Evolutionary conservation across 257 asterid genomes (phyloP), one percentile per base, ranked within the genome.

Genomic region (Solanum ossicruentum): DNA sequence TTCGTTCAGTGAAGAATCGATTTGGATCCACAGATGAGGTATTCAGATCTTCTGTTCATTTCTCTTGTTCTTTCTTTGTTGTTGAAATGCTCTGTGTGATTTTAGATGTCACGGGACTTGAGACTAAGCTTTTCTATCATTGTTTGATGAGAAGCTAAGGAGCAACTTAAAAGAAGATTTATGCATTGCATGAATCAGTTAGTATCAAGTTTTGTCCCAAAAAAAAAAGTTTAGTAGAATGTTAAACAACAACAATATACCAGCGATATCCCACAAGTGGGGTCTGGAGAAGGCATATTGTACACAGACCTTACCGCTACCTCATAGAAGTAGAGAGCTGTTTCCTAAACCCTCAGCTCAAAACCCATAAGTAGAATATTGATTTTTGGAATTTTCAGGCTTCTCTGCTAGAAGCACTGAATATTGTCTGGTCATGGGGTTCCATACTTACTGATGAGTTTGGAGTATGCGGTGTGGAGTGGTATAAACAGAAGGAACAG

Each of bases 11-110:
- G 88, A 95, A 95, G 91, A 96, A 96, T 87, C 93, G 98, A 36
- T 96, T 92, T 92, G 99, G 99, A 87, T 93, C 98, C 90, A 92
- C 99, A 10, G 98, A 96, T 90, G 99, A 95, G 98, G 99, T 93
- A 92, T 82, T 45, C 83, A 65, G 71, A 85, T 81, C 86, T 84
- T 80, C 26, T 70, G 28, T 23, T 16, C 51, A 57, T 49, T 56
- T 65, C 49, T 73, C 58, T 21, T 71, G 23, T 57, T 56, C 51
- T 65, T 66, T 73, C 58, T 21, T 28, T 28, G 2, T 28, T 28
- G 32, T 28, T 28, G 32, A 28, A 28, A 28, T 28, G 32, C 32
- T 28, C 32, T 28, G 32, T 28, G 2, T 28, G 32, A 28, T 28
- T 47, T 77, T 49, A 75, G 63, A 69, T 77, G 63, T 51, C 39